These are phyloP conservation scores for Peronosclerospora sorghi DNA, from an alignment of 352 stramenopile species.

Conservation along the genomic window DNA sequence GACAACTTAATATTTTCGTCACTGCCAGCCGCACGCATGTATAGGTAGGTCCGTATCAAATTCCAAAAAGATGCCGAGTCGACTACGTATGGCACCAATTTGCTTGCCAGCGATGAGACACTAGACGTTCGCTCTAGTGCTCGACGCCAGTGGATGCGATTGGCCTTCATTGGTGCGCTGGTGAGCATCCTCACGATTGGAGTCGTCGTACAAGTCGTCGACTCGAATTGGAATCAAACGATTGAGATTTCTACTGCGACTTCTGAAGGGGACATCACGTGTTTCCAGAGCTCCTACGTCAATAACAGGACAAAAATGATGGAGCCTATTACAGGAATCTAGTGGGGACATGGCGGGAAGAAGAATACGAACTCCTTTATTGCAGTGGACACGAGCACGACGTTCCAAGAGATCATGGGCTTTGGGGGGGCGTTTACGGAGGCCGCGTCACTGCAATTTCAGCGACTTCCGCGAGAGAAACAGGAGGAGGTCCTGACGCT, in stretches of 20 bases:
- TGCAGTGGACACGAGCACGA: conserved; percentile 32
- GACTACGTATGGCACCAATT: conserved; percentile 37
- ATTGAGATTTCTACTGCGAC: conserved; percentile 3
- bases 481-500: conserved; percentile 78
- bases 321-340: conserved; percentile 34
- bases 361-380: conserved; percentile 26
- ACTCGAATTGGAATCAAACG: conserved; percentile 1
- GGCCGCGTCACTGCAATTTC: conserved; percentile 76
- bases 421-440: conserved; percentile 91
- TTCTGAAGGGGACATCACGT: conserved; percentile 20
- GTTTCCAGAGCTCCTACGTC: conserved; percentile 62
- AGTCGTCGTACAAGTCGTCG: neutral
- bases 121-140: conserved; percentile 7
- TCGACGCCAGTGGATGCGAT: conserved; percentile 16
- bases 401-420: conserved; percentile 74
- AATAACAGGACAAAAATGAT: conserved; percentile 55
- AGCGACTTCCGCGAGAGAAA: conserved; percentile 59
- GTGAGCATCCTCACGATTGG: neutral
- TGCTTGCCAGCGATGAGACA: conserved; percentile 18
- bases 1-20: too few species aligned
- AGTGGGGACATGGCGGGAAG: conserved; percentile 20
- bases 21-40: too few species aligned
- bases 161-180: conserved; percentile 13
- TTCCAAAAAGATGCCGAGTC: too few species aligned
- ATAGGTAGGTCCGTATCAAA: too few species aligned